These are phyloP conservation scores for Tetracladium marchalianum DNA, from an alignment of 495 filamentous ascomycete species.

Conservation along the genomic window DNA sequence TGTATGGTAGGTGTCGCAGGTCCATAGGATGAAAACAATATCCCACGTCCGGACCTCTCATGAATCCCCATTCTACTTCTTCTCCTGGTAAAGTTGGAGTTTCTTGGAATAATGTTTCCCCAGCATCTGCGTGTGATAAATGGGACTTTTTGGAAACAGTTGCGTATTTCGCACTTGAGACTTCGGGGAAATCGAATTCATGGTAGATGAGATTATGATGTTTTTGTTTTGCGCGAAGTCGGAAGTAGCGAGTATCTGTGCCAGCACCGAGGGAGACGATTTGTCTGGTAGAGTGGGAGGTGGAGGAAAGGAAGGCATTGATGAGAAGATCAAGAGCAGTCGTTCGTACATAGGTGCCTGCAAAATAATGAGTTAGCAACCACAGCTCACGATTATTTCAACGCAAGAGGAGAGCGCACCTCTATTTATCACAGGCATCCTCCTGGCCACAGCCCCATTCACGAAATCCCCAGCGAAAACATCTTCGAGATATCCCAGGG, in stretches of 20 bases:
- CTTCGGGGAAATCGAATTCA: conserved; percentile 81
- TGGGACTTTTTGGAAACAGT: conserved; percentile 5
- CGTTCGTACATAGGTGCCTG: conserved; percentile 92
- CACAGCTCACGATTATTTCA: conserved; percentile 6
- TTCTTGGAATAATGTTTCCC: background rate
- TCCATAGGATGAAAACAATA: conserved; percentile 81
- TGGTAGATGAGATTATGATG: conserved; percentile 59
- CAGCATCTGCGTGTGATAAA: background rate
- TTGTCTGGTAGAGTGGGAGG: conserved; percentile 45
- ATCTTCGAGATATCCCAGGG: conserved; percentile 79
- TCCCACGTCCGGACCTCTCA: background rate
- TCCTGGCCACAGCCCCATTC: conserved; percentile 30
- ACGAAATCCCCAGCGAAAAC: conserved; percentile 63
- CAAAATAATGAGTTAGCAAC: conserved; percentile 6
- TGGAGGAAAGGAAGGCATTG: conserved; percentile 49
- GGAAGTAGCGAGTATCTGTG: conserved; percentile 81
- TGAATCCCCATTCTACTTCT: conserved; percentile 10
- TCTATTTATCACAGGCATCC: conserved; percentile 87
- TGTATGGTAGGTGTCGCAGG: conserved; percentile 49
- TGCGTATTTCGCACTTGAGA: conserved; percentile 33
- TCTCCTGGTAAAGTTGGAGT: background rate
- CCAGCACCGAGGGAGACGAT: conserved; percentile 92
- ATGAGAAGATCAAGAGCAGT: conserved; percentile 77
- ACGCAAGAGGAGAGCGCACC: conserved; percentile 36
- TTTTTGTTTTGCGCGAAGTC: conserved; percentile 32